phyloP scores from a whole-genome alignment of 768 basidiomycete species.

The Hortiboletus campestris region DNA sequence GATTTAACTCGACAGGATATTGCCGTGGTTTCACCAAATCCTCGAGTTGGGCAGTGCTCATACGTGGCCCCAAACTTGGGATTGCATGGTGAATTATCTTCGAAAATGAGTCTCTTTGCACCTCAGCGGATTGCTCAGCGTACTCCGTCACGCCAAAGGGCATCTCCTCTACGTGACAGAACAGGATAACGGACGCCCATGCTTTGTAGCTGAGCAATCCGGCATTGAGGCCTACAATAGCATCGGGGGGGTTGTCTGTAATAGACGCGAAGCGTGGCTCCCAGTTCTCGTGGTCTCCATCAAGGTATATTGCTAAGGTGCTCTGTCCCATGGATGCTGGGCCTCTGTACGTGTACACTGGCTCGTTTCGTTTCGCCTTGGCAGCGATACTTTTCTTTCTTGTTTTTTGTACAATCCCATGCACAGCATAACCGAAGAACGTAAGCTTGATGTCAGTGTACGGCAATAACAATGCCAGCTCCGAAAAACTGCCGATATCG shows the following conservation, averaged over 20 bases:
- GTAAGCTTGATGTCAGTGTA: slow-evolving; percentile 44
- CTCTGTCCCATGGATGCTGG: slow-evolving; percentile 39
- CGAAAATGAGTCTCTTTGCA: slow-evolving; percentile 29
- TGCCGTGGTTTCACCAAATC: slow-evolving; percentile 25
- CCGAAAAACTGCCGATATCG: slow-evolving; percentile 38
- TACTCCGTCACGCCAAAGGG: slow-evolving; percentile 38
- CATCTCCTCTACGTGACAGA: slow-evolving; percentile 25
- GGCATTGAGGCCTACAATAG: slow-evolving; percentile 42
- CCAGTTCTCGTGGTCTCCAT: slow-evolving; percentile 28
- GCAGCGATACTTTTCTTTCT: slow-evolving; percentile 33
- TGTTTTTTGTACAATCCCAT: slow-evolving; percentile 32
- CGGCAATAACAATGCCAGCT: slow-evolving; percentile 44
- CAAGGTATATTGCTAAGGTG: slow-evolving; percentile 37
- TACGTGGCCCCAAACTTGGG: slow-evolving; percentile 23
- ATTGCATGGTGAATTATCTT: slow-evolving; percentile 29
- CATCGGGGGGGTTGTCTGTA: slow-evolving; percentile 34
- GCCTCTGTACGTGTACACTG: slow-evolving; percentile 37
- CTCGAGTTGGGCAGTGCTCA: slow-evolving; percentile 21
- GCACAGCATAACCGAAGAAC: slow-evolving; percentile 37
- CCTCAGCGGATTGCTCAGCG: slow-evolving; percentile 36
- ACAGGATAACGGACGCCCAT: slow-evolving; percentile 39
- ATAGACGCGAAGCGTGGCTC: slow-evolving; percentile 23
- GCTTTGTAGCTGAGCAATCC: slow-evolving; percentile 36
- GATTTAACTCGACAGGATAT: slow-evolving; percentile 33
- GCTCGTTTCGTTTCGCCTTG: slow-evolving; percentile 26